Base-by-base conservation (phyloP, 2,329 filamentous ascomycete species). In the Microsporum canis region DNA sequence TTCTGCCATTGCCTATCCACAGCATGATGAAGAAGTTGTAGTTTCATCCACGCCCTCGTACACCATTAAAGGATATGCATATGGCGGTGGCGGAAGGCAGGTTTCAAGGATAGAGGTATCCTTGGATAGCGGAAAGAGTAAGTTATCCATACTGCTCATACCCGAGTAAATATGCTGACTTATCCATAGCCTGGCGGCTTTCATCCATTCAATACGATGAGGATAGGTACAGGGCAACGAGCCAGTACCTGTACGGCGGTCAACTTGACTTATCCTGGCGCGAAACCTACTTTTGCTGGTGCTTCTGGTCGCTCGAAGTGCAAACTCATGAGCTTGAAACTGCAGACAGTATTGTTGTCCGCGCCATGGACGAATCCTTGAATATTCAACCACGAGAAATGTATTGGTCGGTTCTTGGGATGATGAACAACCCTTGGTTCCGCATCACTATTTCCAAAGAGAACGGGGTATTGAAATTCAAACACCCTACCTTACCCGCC, bases 341-440 rank as follows among this genome's bases (percentile, higher is more conserved):
- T 2, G 82, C 88, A 0, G 82, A 84, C 49, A 89, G 91, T 68
- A 84, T 96, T 41, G 80, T 95, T 69, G 85, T 95, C 3, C 82
- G 91, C 51, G 87, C 87, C 3, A 95, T 96, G 90, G 91, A 96
- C 67, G 91, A 96, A 65, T 83, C 86, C 60, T 87, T 96, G 83
- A 89, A 88, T 73, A 78, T 89, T 0, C 90, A 95, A 71, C 91
- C 91, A 3, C 82, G 89, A 63, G 91, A 96, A 68, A 94, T 96
- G 89, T 96, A 96, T 75, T 96, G 91, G 91, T 91, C 85, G 63
- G 90, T 95, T 1, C 77, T 96, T 43, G 91, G 91, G 0, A 96
- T 96, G 91, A 96, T 96, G 91, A 96, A 96, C 75, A 96, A 96
- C 68, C 88, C 89, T 0, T 96, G 91, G 91, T 96, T 88, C 72